phyloP scores from a whole-genome alignment of 768 basidiomycete genomes.

The Scleroderma bovista region DNA sequence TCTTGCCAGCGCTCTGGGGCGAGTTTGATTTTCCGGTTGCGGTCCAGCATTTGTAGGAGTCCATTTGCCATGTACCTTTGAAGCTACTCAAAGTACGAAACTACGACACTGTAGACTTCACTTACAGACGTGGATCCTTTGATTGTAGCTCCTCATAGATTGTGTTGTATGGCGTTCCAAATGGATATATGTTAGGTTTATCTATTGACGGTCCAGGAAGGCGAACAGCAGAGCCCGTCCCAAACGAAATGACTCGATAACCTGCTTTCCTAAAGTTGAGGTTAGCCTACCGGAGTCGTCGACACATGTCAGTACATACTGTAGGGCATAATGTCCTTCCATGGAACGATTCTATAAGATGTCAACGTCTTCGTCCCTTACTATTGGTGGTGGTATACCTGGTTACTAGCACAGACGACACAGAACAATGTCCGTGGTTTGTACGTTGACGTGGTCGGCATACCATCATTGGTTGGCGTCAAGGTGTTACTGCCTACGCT shows the following conservation, averaged over 20 bases:
- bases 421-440: constrained; percentile 85
- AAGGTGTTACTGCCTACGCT: constrained; percentile 4
- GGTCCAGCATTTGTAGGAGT: constrained; percentile 90
- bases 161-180: constrained; percentile 94
- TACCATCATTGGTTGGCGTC: constrained; percentile 2
- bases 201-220: constrained; percentile 95
- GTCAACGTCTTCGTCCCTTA: constrained; percentile 9
- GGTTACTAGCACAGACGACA: constrained; percentile 98
- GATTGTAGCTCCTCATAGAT: constrained; percentile 86
- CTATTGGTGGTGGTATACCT: constrained; percentile 43
- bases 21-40: constrained; percentile 84
- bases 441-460: constrained; percentile 29
- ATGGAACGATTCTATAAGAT: constrained; percentile 83
- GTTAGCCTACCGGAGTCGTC: constrained; percentile 5
- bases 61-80: constrained; percentile 89
- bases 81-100: constrained; percentile 7
- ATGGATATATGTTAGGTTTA: constrained; percentile 94
- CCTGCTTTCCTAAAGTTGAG: constrained; percentile 73
- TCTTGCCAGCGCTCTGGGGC: constrained; percentile 99
- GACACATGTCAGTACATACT: constrained; percentile 47
- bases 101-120: constrained; percentile 8
- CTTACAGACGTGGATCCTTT: constrained; percentile 84
- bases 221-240: constrained; percentile 95
- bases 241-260: constrained; percentile 86
- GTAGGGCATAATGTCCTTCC: constrained; percentile 91